Evolutionary conservation across 768 basidiomycete species (phyloP).

Genomic region (Pulveroboletus sp.): DNA sequence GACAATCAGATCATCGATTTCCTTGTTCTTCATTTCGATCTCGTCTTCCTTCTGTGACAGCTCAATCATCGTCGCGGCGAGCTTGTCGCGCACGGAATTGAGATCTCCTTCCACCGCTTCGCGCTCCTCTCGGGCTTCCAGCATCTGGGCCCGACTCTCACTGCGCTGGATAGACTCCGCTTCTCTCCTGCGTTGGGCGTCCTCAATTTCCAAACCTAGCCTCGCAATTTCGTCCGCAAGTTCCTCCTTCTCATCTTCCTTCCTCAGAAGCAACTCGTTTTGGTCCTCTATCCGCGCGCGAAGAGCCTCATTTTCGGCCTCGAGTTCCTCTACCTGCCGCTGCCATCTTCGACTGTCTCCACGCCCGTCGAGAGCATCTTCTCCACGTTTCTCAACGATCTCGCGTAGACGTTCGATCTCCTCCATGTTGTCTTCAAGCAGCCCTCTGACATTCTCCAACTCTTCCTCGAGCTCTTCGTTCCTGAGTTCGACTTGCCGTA

Average conservation of each 20-base stretch:
- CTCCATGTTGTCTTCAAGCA: constrained; percentile 79
- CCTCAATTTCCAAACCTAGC: constrained; percentile 63
- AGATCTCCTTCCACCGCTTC: constrained; percentile 79
- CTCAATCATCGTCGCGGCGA: constrained; percentile 78
- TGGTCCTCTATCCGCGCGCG: constrained; percentile 55
- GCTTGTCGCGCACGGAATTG: constrained; percentile 67
- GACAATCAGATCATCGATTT: constrained; percentile 72
- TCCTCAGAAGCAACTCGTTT: constrained; percentile 47
- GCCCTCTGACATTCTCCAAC: constrained; percentile 60
- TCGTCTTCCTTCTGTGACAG: constrained; percentile 87
- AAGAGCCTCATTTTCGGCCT: constrained; percentile 62
- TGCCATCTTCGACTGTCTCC: constrained; percentile 45
- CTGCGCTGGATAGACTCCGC: constrained; percentile 66
- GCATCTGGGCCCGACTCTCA: constrained; percentile 63
- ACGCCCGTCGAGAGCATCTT: constrained; percentile 38
- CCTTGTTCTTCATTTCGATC: constrained; percentile 68
- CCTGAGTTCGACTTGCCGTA: constrained; percentile 55
- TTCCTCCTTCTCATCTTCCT: constrained; percentile 71
- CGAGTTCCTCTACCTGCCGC: constrained; percentile 52
- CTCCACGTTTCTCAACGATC: constrained; percentile 55
- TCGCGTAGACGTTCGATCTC: constrained; percentile 74
- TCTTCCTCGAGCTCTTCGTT: constrained; percentile 72
- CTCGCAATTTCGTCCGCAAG: constrained; percentile 62
- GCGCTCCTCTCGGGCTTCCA: constrained; percentile 69
- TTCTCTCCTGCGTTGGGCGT: constrained; percentile 56